These are phyloP conservation scores for Amaranthus palmeri DNA, from an alignment of 148 eudicot genomes.

Conservation along the genomic window DNA sequence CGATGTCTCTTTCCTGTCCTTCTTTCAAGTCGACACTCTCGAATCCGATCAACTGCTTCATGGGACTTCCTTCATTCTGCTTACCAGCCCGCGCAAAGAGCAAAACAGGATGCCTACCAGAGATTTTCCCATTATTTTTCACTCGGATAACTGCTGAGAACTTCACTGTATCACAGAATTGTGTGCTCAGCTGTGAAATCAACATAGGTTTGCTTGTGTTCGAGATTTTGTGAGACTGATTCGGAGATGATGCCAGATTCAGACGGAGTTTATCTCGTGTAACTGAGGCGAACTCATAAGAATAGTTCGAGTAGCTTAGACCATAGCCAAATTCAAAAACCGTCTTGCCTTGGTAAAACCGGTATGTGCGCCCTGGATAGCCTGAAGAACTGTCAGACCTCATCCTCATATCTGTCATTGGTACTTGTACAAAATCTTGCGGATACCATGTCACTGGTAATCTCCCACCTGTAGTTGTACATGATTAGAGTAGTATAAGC, in stretches of 20 bases:
- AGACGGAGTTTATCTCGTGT: conserved; percentile 30
- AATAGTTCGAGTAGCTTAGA: conserved; percentile 61
- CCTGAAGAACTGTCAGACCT: conserved; percentile 52
- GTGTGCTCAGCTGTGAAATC: conserved; percentile 34
- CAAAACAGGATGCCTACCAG: conserved; percentile 48
- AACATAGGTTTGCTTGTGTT: conserved; percentile 20
- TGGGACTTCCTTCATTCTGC: conserved; percentile 33
- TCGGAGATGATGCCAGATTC: conserved; percentile 6
- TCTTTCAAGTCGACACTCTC: conserved; percentile 39
- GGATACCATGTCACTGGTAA: conserved; percentile 80
- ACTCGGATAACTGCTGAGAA: conserved; percentile 45
- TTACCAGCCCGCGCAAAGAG: conserved; percentile 39
- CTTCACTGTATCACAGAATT: conserved; percentile 36
- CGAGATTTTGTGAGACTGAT: conserved; percentile 9
- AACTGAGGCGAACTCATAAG: conserved; percentile 39
- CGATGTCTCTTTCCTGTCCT: conserved; percentile 36
- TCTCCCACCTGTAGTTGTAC: conserved; percentile 52
- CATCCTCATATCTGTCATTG: conserved; percentile 94
- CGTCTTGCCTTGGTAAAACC: conserved; percentile 63
- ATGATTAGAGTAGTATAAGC: not conserved
- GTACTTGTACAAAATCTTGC: conserved; percentile 44
- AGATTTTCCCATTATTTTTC: conserved; percentile 43
- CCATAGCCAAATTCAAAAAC: conserved; percentile 78
- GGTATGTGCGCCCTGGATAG: conserved; percentile 83
- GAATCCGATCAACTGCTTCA: conserved; percentile 58